Percentiles rank a stretch among this genome's conserved stretches.
Conservation (phyloP, 2,329 filamentous ascomycete species). For the Orbilia blumenaviensis region DNA sequence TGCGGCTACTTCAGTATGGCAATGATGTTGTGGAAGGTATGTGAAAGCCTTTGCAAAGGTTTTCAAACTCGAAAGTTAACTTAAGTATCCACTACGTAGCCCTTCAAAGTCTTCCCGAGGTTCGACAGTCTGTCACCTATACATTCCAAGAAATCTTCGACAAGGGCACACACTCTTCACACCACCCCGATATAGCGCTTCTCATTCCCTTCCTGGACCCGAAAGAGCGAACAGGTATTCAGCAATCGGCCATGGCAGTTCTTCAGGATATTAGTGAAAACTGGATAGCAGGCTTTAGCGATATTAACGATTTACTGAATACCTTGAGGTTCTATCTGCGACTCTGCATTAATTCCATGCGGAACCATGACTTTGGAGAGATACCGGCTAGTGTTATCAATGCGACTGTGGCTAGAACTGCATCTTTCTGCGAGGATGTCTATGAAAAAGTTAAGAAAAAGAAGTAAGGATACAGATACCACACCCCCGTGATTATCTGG, state of each 20-base stretch:
- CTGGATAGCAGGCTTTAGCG: conserved; percentile 43
- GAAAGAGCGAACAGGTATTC: conserved; percentile 1
- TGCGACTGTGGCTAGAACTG: conserved; percentile 43
- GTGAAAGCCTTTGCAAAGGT: not conserved
- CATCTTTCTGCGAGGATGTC: conserved; percentile 42
- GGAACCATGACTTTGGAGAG: not conserved
- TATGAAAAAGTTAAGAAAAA: conserved; percentile 50
- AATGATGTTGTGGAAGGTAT: conserved; percentile 11
- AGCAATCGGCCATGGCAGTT: conserved; percentile 34
- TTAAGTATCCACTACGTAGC: not conserved
- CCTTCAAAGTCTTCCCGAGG: conserved; percentile 7
- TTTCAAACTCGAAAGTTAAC: not conserved
- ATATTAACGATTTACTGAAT: conserved; percentile 23
- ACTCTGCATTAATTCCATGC: conserved; percentile 22
- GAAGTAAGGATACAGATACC: conserved; percentile 15
- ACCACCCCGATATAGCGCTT: conserved; percentile 1
- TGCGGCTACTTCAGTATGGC: conserved; percentile 26
- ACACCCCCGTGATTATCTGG: not conserved
- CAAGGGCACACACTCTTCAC: not conserved
- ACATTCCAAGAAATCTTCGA: conserved; percentile 31
- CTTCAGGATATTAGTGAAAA: conserved; percentile 49
- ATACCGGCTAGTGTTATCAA: conserved; percentile 30
- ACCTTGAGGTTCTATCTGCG: conserved; percentile 35
- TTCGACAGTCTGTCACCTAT: not conserved
- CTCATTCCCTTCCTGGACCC: conserved; percentile 23